Conservation (phyloP, 2,329 filamentous ascomycete genomes). For the Pestalotiopsis fici region DNA sequence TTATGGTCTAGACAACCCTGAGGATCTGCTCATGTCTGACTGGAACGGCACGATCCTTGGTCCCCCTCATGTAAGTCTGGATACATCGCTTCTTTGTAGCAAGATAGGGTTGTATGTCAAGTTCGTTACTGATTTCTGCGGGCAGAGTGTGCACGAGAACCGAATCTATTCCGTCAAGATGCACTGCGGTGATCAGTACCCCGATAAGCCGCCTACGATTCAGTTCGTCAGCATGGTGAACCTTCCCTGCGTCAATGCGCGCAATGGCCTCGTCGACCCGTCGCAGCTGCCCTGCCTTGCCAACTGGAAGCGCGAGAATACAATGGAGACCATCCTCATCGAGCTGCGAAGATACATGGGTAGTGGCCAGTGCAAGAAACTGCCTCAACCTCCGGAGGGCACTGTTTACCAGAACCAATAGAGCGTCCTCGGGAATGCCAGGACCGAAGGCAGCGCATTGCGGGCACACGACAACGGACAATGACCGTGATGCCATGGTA, state of each 20-base stretch:
- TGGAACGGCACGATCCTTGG: slow-evolving; percentile 99
- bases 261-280: slow-evolving; percentile 82
- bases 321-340: slow-evolving; percentile 91
- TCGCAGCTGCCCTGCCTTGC: slow-evolving; percentile 81
- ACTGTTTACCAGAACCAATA: slow-evolving; percentile 39
- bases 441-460: not conserved
- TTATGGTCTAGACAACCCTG: slow-evolving; percentile 90
- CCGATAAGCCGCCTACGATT: slow-evolving; percentile 84
- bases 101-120: not conserved
- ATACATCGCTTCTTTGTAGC: not conserved
- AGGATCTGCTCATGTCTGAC: slow-evolving; percentile 95
- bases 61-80: slow-evolving; percentile 81
- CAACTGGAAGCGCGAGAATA: slow-evolving; percentile 90
- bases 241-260: slow-evolving; percentile 86
- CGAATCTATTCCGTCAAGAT: slow-evolving; percentile 98
- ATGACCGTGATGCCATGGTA: not conserved
- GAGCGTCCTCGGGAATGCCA: not conserved
- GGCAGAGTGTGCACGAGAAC: slow-evolving; percentile 92
- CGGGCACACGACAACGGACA: not conserved
- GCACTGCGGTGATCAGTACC: slow-evolving; percentile 88
- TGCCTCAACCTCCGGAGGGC: slow-evolving; percentile 89
- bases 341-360: slow-evolving; percentile 94
- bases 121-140: not conserved
- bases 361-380: slow-evolving; percentile 86
- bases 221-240: slow-evolving; percentile 95